A percentile compares a stretch with the other conserved stretches of the same genome.
phyloP scores from a whole-genome alignment of 257 asterid genomes.

The Echium plantagineum region DNA sequence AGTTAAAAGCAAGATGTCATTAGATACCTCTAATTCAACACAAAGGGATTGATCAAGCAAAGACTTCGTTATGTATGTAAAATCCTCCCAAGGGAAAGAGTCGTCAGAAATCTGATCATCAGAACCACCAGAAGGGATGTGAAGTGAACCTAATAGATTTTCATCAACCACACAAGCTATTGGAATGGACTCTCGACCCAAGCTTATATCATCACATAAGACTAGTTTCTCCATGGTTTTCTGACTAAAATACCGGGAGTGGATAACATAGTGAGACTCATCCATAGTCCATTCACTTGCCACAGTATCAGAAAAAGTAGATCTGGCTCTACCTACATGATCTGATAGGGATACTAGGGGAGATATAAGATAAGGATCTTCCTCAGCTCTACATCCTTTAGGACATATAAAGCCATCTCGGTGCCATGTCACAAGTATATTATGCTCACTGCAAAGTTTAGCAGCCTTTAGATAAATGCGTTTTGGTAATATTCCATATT shows the following conservation, averaged over 20 bases:
- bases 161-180: conserved; percentile 93
- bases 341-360: conserved; percentile 35
- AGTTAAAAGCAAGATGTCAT: background rate
- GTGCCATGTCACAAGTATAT: conserved; percentile 72
- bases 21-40: conserved; percentile 60
- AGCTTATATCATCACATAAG: conserved; percentile 89
- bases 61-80: conserved; percentile 71
- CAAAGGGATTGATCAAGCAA: conserved; percentile 49
- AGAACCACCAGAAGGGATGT: conserved; percentile 54
- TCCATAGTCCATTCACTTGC: conserved; percentile 73
- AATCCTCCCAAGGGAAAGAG: conserved; percentile 94
- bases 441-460: conserved; percentile 86
- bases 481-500: conserved; percentile 62
- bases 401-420: conserved; percentile 69
- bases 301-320: conserved; percentile 21
- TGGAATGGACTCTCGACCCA: conserved; percentile 77
- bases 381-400: conserved; percentile 48
- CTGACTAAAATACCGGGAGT: conserved; percentile 64
- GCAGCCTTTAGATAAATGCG: conserved; percentile 79
- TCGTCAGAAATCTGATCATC: conserved; percentile 56
- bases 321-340: conserved; percentile 20
- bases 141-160: conserved; percentile 56
- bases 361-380: conserved; percentile 26
- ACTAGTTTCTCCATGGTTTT: conserved; percentile 73
- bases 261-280: conserved; percentile 79